Evolutionary conservation across 2,329 filamentous ascomycete species (phyloP), one percentile per base, ranked within the genome.

Genomic region (Ceratocystiopsis brevicomis): DNA sequence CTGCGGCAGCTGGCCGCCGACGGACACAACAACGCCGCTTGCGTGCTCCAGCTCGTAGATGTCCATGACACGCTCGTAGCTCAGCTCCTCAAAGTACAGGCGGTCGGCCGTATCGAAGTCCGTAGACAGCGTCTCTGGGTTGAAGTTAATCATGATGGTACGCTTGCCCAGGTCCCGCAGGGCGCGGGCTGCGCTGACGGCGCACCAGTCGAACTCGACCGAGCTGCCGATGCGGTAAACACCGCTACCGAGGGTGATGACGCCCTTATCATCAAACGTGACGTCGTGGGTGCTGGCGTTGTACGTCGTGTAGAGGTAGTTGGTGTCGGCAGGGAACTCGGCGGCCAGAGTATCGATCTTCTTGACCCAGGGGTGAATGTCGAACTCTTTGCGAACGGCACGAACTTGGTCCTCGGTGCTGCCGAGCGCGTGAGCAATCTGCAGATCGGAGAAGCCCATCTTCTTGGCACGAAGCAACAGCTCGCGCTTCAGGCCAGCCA

Each of bases 141-240:
- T 88, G 54, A 76, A 81, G 56, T 96, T 96, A 56, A 98, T 90
- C 84, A 96, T 93, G 45, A 94, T 77, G 30, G 90, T 96, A 77
- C 95, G 95, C 69, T 94, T 81, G 52, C 86, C 87, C 69, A 93
- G 84, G 48, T 79, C 69, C 54, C 78, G 76, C 49, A 96, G 71
- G 37, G 85, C 82, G 49, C 84, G 71, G 12, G 86, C 87, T 50
- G 86, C 82, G 56, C 86, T 90, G 48, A 95, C 86, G 50, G 87
- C 86, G 59, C 88, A 96, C 88, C 88, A 96, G 63, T 98, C 88
- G 58, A 98, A 98, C 63, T 98, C 90, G 42, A 98, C 90, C 8
- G 87, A 95, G 64, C 81, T 88, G 56, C 90, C 90, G 58, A 96
- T 98, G 58, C 90, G 78, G 72, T 98, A 98, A 18, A 96, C 90